These are phyloP conservation scores for Aureobasidium sp. DNA, from an alignment of 2,329 filamentous ascomycete genomes.

Conservation along the genomic window DNA sequence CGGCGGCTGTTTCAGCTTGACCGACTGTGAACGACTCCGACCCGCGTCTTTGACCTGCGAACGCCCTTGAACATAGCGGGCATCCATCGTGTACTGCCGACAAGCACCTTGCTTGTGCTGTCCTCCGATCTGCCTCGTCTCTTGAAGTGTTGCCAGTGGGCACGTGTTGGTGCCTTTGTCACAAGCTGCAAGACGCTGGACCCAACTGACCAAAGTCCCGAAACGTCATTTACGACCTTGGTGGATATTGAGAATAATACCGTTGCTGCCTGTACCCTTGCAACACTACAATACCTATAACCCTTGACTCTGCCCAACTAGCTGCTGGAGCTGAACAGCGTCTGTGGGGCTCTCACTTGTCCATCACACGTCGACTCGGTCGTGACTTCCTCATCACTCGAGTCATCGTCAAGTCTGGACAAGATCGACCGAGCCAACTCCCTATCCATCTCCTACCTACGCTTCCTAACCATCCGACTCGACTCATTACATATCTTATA, in stretches of 20 bases:
- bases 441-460: background rate
- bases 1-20: background rate
- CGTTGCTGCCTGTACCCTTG: background rate
- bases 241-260: constrained; percentile 1
- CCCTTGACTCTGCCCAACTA: background rate
- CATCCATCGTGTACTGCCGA: background rate
- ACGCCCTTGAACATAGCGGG: background rate
- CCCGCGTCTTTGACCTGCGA: background rate
- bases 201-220: background rate
- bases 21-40: background rate
- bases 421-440: background rate
- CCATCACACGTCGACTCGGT: background rate
- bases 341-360: background rate
- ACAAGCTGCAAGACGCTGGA: background rate
- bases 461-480: background rate
- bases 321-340: background rate
- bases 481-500: background rate
- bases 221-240: constrained; percentile 7
- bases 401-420: background rate
- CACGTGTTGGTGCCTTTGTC: background rate
- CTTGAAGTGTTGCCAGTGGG: background rate
- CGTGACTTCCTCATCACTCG: background rate
- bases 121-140: background rate
- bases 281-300: background rate
- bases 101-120: background rate